Conservation (phyloP, 2,329 filamentous ascomycete genomes). For the Venturia asperata region DNA sequence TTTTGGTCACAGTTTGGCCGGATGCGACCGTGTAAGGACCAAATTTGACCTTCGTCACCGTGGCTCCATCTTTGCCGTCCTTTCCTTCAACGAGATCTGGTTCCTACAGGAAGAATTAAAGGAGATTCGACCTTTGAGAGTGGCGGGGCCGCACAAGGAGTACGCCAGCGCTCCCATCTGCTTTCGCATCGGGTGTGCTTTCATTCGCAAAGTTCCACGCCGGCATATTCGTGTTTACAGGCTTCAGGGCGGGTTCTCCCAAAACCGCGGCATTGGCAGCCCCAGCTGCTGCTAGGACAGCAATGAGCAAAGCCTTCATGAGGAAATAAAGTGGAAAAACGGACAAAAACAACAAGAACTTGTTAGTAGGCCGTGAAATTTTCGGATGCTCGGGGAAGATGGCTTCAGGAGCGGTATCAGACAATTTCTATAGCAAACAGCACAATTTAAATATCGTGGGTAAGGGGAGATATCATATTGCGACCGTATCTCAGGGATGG, state of each 20-base stretch:
- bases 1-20: neutral
- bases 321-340: neutral
- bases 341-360: neutral
- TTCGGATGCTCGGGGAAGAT: neutral
- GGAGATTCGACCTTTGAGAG: neutral
- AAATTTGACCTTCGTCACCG: neutral
- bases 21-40: slow-evolving; percentile 7
- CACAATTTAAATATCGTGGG: neutral
- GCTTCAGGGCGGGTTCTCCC: neutral
- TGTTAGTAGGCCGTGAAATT: neutral
- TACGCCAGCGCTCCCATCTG: neutral
- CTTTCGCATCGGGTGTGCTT: slow-evolving; percentile 11
- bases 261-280: neutral
- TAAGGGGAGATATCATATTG: neutral
- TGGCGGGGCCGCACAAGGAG: neutral
- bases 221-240: neutral
- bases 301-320: neutral
- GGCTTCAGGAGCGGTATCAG: too few relatives aligned
- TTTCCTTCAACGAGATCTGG: slow-evolving; percentile 12
- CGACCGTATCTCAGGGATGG: neutral
- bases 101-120: neutral
- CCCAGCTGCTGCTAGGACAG: neutral
- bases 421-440: neutral
- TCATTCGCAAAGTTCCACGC: slow-evolving; percentile 12
- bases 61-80: neutral